Conservation (phyloP, 148 eudicot genomes). For the Fagopyrum tataricum region DNA sequence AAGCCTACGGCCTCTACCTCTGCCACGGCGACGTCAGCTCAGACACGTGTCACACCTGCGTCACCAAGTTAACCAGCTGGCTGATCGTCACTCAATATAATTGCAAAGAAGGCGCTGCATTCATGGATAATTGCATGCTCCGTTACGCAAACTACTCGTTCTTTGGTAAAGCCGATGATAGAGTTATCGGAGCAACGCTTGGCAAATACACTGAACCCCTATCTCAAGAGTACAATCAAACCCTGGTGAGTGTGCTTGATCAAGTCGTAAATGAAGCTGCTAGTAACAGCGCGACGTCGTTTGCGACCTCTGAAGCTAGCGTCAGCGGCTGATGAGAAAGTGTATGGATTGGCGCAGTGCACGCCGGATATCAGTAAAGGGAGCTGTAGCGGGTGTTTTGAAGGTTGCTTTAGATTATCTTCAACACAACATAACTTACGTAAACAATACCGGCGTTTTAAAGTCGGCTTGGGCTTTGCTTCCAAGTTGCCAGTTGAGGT, state of each 20-base stretch:
- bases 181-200: background rate
- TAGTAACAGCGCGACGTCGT: background rate
- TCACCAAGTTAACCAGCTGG: background rate
- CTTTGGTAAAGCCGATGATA: background rate
- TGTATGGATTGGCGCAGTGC: conserved; percentile 29
- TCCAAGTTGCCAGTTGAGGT: conserved; percentile 7
- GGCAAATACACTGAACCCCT: background rate
- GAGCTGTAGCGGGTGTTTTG: conserved; percentile 23
- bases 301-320: background rate
- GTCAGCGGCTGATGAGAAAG: background rate
- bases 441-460: background rate
- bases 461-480: conserved; percentile 4
- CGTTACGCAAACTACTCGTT: background rate
- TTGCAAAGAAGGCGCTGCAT: background rate
- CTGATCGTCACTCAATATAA: background rate
- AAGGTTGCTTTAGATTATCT: background rate
- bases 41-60: background rate
- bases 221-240: background rate
- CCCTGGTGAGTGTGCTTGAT: background rate
- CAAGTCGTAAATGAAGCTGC: background rate
- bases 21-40: background rate
- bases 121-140: background rate
- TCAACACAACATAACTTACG: background rate
- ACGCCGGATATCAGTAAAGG: conserved; percentile 26
- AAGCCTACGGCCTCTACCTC: conserved; percentile 9